These are phyloP conservation scores for Picochlorum sp. DNA, from an alignment of 139 green algal species.

Conservation along the genomic window DNA sequence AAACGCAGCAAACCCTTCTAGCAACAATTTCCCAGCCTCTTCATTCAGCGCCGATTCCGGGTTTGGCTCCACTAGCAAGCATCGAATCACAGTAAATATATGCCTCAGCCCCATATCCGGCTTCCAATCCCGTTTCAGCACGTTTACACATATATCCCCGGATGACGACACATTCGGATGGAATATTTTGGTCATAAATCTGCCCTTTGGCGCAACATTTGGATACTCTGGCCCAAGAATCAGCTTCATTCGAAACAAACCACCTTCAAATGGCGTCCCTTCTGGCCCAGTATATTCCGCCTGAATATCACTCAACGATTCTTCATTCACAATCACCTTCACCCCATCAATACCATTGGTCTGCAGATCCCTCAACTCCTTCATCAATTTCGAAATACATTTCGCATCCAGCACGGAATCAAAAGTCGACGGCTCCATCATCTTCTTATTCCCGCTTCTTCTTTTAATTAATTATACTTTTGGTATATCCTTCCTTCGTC, in stretches of 20 bases:
- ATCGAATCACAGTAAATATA: conserved; percentile 81
- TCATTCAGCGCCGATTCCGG: conserved; percentile 95
- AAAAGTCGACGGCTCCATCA: too few relatives aligned
- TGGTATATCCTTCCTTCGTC: too few relatives aligned
- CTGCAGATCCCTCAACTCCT: conserved; percentile 50
- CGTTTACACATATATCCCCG: conserved; percentile 97
- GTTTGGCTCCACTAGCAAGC: conserved; percentile 94
- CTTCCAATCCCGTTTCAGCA: conserved; percentile 93
- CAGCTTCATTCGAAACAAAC: conserved; percentile 79
- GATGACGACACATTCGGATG: conserved; percentile 85
- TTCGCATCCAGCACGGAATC: too few relatives aligned
- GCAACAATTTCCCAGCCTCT: conserved; percentile 87
- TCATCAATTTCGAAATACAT: conserved; percentile 71
- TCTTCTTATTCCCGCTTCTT: too few relatives aligned
- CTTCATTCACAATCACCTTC: conserved; percentile 68
- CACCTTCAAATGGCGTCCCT: conserved; percentile 83
- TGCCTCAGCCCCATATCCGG: conserved; percentile 74
- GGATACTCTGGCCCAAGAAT: conserved; percentile 52
- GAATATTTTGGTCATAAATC: conserved; percentile 91
- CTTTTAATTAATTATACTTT: too few relatives aligned
- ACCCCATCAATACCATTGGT: conserved; percentile 61
- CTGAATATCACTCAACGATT: conserved; percentile 71
- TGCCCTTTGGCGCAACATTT: conserved; percentile 48
- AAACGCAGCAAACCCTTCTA: conserved; percentile 85
- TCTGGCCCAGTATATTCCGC: conserved; percentile 78